Base-by-base conservation (phyloP, 768 basidiomycete genomes). In the Boletus subparvulus region DNA sequence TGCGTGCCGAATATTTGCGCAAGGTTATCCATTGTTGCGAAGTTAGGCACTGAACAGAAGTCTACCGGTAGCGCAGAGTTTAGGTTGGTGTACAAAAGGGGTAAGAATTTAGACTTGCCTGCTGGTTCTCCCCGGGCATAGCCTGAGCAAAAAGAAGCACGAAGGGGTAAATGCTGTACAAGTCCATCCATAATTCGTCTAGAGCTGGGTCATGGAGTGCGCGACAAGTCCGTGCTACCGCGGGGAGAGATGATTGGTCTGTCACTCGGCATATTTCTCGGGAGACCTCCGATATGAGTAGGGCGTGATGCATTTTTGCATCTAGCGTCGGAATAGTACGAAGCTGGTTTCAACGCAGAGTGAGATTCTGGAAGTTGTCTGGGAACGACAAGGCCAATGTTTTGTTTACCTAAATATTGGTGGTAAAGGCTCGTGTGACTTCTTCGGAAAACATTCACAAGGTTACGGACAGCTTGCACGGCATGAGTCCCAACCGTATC, bases 201-300 rank as follows among this genome's bases (percentile, higher is more conserved):
- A 69, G 50, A 39, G 69, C 68, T 33, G 59, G 60, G 37, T 66
- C 60, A 6, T 50, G 51, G 47, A 69, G 54, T 4, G 60, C 57
- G 35, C 40, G 62, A 48, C 68, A 69, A n/a, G 69, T 65, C 4
- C 62, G 60, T 4, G 67, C 68, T 0, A 71, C 36, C 2, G 59
- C 50, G 13, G 69, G 42, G 33, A 69, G 68, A 12, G 61, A 64
- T 7, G 56, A 24, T 3, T 55, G 42, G 33, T 59, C 61, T 43
- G 54, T 16, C 26, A 6, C 8, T 10, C 24, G 55, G 47, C 64
- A 68, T 28, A 67, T 60, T 52, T 68, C 63, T 12, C 50, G 54
- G 5, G 30, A 39, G 21, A 67, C 4, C 46, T 67, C 66, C 6
- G 64, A 68, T 53, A 67, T 66, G 6, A 66, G 46, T 3, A 68